A percentile compares a stretch with the other conserved stretches of the same genome.
Evolutionary conservation across 306 rosid species (phyloP).

Genomic region (Pterocarpus macrocarpus): DNA sequence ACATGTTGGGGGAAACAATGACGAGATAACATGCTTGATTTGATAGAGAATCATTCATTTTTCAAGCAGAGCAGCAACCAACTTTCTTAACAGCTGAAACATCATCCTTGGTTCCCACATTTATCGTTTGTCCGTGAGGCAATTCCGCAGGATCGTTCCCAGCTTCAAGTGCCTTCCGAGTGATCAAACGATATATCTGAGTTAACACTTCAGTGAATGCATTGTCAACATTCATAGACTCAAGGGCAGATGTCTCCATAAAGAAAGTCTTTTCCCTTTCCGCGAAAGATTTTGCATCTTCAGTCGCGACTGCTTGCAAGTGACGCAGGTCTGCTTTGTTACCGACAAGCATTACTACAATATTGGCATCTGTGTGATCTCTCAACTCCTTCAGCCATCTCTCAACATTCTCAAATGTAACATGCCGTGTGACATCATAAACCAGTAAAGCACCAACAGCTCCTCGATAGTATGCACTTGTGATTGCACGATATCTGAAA

Average conservation of each 20-base stretch:
- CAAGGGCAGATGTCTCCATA: slow-evolving; percentile 72
- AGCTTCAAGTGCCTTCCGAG: slow-evolving; percentile 65
- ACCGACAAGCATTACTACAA: slow-evolving; percentile 66
- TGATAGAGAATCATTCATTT: neutral
- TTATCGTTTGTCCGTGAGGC: slow-evolving; percentile 65
- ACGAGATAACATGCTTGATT: neutral
- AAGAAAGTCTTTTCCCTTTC: slow-evolving; percentile 63
- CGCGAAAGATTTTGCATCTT: slow-evolving; percentile 65
- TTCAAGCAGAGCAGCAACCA: slow-evolving; percentile 64
- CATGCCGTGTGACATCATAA: slow-evolving; percentile 63
- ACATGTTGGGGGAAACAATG: neutral
- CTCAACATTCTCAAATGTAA: slow-evolving; percentile 70
- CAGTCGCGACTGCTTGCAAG: slow-evolving; percentile 62
- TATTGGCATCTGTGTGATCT: slow-evolving; percentile 70
- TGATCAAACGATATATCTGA: slow-evolving; percentile 58
- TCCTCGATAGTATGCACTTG: slow-evolving; percentile 69
- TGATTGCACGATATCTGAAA: slow-evolving; percentile 69
- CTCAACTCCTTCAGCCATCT: slow-evolving; percentile 75
- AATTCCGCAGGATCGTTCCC: slow-evolving; percentile 62
- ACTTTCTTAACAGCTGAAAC: slow-evolving; percentile 66
- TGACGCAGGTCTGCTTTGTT: slow-evolving; percentile 68
- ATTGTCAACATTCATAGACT: slow-evolving; percentile 67
- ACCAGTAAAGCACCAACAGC: slow-evolving; percentile 72
- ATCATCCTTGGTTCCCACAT: slow-evolving; percentile 66
- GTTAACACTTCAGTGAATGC: slow-evolving; percentile 68